These are phyloP conservation scores for Chaetoscypha palmicola DNA, from an alignment of 2,329 filamentous ascomycete genomes.

Conservation along the genomic window DNA sequence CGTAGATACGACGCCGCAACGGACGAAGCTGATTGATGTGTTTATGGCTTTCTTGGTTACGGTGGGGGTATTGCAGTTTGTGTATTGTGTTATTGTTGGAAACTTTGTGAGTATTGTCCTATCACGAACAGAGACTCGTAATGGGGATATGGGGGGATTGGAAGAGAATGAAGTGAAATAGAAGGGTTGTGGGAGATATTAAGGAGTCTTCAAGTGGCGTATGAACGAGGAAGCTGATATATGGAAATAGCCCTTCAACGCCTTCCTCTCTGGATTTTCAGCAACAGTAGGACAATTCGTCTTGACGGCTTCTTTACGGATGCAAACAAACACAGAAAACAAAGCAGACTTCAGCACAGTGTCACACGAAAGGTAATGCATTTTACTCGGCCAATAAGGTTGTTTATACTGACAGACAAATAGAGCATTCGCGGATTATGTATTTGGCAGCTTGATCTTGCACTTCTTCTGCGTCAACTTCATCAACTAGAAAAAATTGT, in stretches of 20 bases:
- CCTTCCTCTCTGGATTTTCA: constrained; percentile 91
- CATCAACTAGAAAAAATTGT: constrained; percentile 69
- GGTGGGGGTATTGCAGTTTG: constrained; percentile 84
- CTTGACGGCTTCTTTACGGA: constrained; percentile 76
- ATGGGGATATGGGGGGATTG: background rate
- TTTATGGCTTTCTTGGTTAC: constrained; percentile 85
- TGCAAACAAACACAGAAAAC: constrained; percentile 84
- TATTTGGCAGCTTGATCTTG: constrained; percentile 89
- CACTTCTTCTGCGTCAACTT: constrained; percentile 99
- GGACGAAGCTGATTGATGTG: constrained; percentile 82
- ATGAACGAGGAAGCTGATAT: background rate
- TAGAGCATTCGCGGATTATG: constrained; percentile 92
- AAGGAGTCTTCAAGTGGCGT: no score
- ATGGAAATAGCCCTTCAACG: constrained; percentile 85
- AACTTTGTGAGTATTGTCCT: constrained; percentile 67
- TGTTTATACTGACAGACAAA: constrained; percentile 15
- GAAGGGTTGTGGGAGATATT: constrained; percentile 4
- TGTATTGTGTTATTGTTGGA: constrained; percentile 84
- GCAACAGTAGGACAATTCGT: constrained; percentile 97
- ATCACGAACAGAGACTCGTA: background rate
- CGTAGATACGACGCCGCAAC: constrained; percentile 72
- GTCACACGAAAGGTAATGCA: constrained; percentile 67
- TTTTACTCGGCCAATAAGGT: no score
- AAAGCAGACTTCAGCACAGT: constrained; percentile 68
- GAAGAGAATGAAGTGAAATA: background rate